Evolutionary conservation across 2,329 filamentous ascomycete species (phyloP).

Genomic region (Calonectria fujianensis): DNA sequence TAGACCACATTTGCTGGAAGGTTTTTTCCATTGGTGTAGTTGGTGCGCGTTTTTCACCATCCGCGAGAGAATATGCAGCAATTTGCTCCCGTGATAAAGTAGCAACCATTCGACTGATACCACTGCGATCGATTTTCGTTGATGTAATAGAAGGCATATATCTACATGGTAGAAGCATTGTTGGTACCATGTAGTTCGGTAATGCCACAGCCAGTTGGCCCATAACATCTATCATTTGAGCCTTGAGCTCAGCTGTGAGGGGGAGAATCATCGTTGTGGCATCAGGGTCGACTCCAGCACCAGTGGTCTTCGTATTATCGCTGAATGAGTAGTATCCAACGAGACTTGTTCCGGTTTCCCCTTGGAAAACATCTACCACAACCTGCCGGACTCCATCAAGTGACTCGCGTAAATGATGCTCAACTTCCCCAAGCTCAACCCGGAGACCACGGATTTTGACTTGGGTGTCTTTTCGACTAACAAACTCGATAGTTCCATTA

Average conservation of each 20-base stretch:
- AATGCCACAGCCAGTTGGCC: background rate
- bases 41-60: conserved; percentile 14
- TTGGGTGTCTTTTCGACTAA: conserved; percentile 9
- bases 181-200: conserved; percentile 10
- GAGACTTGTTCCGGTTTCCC: conserved; percentile 7
- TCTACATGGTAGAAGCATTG: conserved; percentile 7
- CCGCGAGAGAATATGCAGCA: conserved; percentile 34
- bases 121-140: conserved; percentile 5
- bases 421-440: conserved; percentile 9
- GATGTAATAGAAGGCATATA: conserved; percentile 21
- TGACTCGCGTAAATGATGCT: conserved; percentile 6
- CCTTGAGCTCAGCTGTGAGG: conserved; percentile 1
- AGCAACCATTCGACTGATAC: conserved; percentile 24
- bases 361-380: conserved; percentile 13
- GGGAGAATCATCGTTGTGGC: conserved; percentile 2
- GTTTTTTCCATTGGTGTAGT: background rate
- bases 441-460: conserved; percentile 8
- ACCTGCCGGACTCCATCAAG: conserved; percentile 1
- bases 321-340: conserved; percentile 12
- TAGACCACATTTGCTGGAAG: conserved; percentile 59
- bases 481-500: conserved; percentile 8
- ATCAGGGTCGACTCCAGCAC: conserved; percentile 13
- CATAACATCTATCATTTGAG: background rate
- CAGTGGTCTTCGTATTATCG: background rate
- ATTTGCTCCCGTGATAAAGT: conserved; percentile 32